Percentiles rank a stretch among this genome's conserved stretches.
Conservation (phyloP, 1,139 yeast genomes). For the Arxiozyma bovina region DNA sequence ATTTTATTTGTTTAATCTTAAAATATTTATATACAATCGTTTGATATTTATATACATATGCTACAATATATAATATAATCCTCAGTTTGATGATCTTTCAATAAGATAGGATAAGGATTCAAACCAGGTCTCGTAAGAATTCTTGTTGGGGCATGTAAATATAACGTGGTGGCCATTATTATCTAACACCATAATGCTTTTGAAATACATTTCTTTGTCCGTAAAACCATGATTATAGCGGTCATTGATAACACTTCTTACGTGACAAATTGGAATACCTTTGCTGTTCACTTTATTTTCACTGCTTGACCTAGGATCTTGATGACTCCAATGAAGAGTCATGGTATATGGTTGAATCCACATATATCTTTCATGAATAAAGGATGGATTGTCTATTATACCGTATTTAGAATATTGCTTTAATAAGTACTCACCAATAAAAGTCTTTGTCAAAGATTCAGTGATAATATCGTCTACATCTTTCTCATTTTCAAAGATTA, state of each 20-base stretch:
- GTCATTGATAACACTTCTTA: constrained; percentile 72
- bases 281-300: constrained; percentile 57
- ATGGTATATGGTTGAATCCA: constrained; percentile 95
- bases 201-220: constrained; percentile 69
- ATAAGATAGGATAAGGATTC: constrained; percentile 73
- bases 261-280: constrained; percentile 74
- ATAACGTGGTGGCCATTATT: constrained; percentile 53
- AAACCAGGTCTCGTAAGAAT: constrained; percentile 87
- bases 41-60: background rate
- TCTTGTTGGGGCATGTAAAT: constrained; percentile 80
- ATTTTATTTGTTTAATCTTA: background rate
- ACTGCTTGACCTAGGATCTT: constrained; percentile 69
- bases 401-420: constrained; percentile 79
- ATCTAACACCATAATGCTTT: constrained; percentile 71
- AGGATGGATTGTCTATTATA: constrained; percentile 54
- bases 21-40: too few relatives aligned
- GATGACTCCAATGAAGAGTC: constrained; percentile 82
- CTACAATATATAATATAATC: background rate
- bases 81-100: constrained; percentile 39
- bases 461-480: background rate
- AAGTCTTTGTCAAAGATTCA: constrained; percentile 67
- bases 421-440: constrained; percentile 83
- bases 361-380: constrained; percentile 87
- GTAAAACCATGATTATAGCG: constrained; percentile 41
- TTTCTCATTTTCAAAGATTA: background rate